Evolutionary conservation across 192 early-diverging fungal species (phyloP).

Genomic region (Rhizophlyctis rosea): DNA sequence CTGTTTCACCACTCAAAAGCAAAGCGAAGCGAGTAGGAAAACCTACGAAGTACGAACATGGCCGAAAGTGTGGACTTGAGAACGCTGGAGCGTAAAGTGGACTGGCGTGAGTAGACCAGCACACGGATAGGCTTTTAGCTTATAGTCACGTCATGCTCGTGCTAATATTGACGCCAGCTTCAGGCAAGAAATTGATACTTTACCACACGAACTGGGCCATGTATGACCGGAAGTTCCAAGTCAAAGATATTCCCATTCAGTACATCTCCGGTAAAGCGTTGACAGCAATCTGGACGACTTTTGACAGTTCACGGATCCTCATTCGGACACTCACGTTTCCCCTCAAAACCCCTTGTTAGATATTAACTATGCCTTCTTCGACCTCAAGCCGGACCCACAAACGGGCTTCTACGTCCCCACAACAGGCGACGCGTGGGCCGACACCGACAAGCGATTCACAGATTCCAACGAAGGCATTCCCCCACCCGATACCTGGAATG

Average conservation of each 20-base stretch:
- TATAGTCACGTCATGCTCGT: too few species aligned
- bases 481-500: constrained; percentile 43
- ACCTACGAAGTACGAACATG: too few species aligned
- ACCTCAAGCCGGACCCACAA: constrained; percentile 26
- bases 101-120: too few species aligned
- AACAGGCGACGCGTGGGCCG: constrained; percentile 44
- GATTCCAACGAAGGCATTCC: constrained; percentile 31
- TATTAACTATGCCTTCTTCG: constrained; percentile 53
- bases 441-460: constrained; percentile 44
- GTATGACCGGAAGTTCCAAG: constrained; percentile 49
- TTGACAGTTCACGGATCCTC: too few species aligned
- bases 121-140: too few species aligned
- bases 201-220: constrained; percentile 52
- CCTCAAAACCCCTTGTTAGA: too few species aligned
- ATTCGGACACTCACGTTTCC: too few species aligned
- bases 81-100: too few species aligned
- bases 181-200: constrained; percentile 42
- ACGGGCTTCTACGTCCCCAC: constrained; percentile 34
- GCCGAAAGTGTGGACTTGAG: too few species aligned
- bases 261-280: constrained; percentile 20
- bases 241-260: constrained; percentile 51
- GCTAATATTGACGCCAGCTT: constrained; percentile 1
- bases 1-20: too few species aligned
- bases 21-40: too few species aligned
- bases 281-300: too few species aligned